Evolutionary conservation across 2,329 filamentous ascomycete genomes (phyloP), one percentile per base, ranked within the genome.

Genomic region (Fusarium hostae): DNA sequence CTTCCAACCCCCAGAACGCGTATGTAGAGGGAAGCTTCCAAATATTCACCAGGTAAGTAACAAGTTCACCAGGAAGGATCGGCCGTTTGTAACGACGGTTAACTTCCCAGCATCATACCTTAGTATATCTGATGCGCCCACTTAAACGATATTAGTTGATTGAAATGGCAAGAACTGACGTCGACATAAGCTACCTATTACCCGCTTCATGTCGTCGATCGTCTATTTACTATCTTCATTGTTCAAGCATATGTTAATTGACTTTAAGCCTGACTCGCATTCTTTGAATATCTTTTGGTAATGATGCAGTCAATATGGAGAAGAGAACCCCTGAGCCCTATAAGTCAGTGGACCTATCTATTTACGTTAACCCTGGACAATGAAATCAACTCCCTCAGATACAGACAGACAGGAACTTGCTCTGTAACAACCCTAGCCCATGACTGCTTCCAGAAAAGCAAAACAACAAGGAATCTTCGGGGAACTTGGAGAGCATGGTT

Each of bases 341-440:
- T 34, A 55, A 28, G 63, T 59, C 56, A 45, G 64, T 71, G 59
- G 59, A 71, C 37, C 51, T 65, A 35, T 50, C 59, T 70, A 61
- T 59, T 40, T 47, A 50, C 30, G 45, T 56, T 58, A 37, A 70
- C 69, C 56, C 56, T 55, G 62, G 68, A 72, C 30, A 60, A 69
- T 60, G 59, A 45, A 50, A 48, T 37, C 45, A 32, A 41, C 18
- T 34, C 41, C 50, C 50, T 28, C 44, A 26, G 44, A 35, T 47
- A 35, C 35, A 59, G 41, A 59, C 30, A 32, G n/a, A 18, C 28
- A 50, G n/a, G 45, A 50, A 50, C 22, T 37, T 37, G 37, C 34
- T 22, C 16, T 66, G 28, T 24, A 54, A 69, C 47, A 45, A 47
- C 35, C 47, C 43, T 28, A 58, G 47, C 26, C 30, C 50, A 44